phyloP scores from a whole-genome alignment of 2,329 filamentous ascomycete genomes.

The Kalaharituber pfeilii region DNA sequence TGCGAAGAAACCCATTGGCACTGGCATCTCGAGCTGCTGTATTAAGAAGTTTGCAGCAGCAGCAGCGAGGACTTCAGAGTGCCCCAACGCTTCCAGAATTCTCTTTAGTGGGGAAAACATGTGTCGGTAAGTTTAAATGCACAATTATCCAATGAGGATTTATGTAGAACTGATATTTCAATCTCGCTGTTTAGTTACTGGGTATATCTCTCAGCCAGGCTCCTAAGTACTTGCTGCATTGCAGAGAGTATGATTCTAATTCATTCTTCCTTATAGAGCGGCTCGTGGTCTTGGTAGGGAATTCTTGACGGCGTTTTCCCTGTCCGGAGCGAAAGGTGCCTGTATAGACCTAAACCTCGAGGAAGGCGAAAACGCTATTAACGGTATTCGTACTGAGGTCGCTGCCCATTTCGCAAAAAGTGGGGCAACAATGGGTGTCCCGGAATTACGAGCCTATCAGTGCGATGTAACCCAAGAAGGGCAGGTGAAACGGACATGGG shows the following conservation, averaged over 20 bases:
- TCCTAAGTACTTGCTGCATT: background rate
- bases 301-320: background rate
- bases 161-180: background rate
- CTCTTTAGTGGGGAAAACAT: background rate
- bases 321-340: background rate
- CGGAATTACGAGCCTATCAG: constrained; percentile 30
- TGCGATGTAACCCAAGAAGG: constrained; percentile 3
- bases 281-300: background rate
- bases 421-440: constrained; percentile 54
- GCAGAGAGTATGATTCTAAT: too few relatives aligned
- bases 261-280: background rate
- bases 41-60: too few relatives aligned
- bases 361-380: background rate
- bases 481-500: background rate
- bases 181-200: background rate
- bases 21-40: too few relatives aligned
- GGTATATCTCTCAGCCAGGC: background rate
- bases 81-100: background rate
- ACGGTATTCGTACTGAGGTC: constrained; percentile 53
- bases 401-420: constrained; percentile 73
- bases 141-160: background rate
- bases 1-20: too few relatives aligned
- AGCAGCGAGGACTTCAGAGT: too few relatives aligned
- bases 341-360: background rate
- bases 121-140: background rate